phyloP scores from a whole-genome alignment of 148 eudicot species.

The Camellia sinensis region DNA sequence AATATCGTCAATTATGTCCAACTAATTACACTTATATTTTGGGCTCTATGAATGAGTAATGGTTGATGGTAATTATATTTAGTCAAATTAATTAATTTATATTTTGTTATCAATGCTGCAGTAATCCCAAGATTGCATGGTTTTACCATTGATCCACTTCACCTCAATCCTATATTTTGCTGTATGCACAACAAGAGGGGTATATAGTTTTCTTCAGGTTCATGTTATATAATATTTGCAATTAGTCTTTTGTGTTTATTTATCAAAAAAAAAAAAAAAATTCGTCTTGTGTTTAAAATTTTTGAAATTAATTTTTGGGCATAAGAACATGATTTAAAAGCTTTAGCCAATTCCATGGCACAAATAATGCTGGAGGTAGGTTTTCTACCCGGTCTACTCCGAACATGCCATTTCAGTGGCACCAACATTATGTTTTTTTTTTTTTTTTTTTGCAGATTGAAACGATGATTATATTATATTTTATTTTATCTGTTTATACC shows the following conservation, averaged over 20 bases:
- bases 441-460: neutral
- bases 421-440: neutral
- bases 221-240: neutral
- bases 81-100: neutral
- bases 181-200: too few species aligned
- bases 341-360: neutral
- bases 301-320: neutral
- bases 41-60: neutral
- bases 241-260: neutral
- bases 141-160: neutral
- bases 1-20: neutral
- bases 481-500: neutral
- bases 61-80: neutral
- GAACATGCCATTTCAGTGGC: neutral
- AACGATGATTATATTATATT: too few species aligned
- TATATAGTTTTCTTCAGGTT: neutral
- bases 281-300: neutral
- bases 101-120: neutral
- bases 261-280: too few species aligned
- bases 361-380: neutral
- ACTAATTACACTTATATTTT: neutral
- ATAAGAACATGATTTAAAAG: neutral
- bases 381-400: neutral
- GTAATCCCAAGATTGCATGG: neutral
- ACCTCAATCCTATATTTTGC: neutral